phyloP scores from a whole-genome alignment of 306 rosid species.

The Carpinus viminea region DNA sequence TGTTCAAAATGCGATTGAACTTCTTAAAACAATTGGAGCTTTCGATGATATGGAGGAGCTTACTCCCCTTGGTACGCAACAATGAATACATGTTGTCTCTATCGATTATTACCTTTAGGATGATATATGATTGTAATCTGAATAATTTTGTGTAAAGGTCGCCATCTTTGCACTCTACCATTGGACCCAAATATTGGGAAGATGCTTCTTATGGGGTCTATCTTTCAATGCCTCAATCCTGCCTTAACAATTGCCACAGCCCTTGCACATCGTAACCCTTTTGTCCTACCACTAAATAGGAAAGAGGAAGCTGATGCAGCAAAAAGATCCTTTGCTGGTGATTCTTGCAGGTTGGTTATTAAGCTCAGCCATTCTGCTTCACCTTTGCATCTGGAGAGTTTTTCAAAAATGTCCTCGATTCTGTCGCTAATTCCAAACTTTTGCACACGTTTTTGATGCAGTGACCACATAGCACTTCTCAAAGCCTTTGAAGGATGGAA shows the following conservation, averaged over 20 bases:
- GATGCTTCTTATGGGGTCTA: slow-evolving; percentile 98
- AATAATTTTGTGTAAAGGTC: slow-evolving; percentile 17
- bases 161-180: slow-evolving; percentile 47
- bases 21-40: slow-evolving; percentile 90
- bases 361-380: slow-evolving; percentile 4
- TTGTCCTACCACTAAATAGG: slow-evolving; percentile 79
- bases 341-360: slow-evolving; percentile 78
- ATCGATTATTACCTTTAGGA: slow-evolving; percentile 19
- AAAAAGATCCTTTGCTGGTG: slow-evolving; percentile 77
- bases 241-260: slow-evolving; percentile 95
- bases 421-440: slow-evolving; percentile 22
- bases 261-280: slow-evolving; percentile 91
- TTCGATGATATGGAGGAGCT: slow-evolving; percentile 85
- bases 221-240: slow-evolving; percentile 95
- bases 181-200: slow-evolving; percentile 98
- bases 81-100: slow-evolving; percentile 22
- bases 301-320: slow-evolving; percentile 96
- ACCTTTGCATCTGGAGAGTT: slow-evolving; percentile 9
- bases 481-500: slow-evolving; percentile 97
- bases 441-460: slow-evolving; percentile 34
- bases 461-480: slow-evolving; percentile 94
- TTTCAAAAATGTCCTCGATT: slow-evolving; percentile 16
- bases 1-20: slow-evolving; percentile 87
- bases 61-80: slow-evolving; percentile 77
- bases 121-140: slow-evolving; percentile 25